Percentiles rank a stretch among this genome's conserved stretches.
phyloP scores from a whole-genome alignment of 768 basidiomycete species.

The Hydnomerulius pinastri region DNA sequence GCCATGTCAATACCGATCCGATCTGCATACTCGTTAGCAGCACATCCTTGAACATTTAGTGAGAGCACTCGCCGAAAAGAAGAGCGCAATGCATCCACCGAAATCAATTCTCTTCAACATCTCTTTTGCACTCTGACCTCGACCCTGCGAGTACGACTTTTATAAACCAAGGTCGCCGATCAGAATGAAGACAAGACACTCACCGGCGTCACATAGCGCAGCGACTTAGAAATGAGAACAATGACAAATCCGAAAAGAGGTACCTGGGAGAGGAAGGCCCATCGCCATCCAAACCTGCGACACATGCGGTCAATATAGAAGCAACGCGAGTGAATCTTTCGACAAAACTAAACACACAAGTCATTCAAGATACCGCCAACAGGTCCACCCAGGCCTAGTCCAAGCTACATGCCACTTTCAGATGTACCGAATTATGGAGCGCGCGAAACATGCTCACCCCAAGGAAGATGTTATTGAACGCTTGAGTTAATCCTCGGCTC shows the following conservation, averaged over 20 bases:
- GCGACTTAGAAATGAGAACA: conserved; percentile 50
- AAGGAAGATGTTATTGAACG: conserved; percentile 37
- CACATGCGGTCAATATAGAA: not conserved
- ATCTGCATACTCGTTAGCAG: conserved; percentile 35
- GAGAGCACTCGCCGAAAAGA: conserved; percentile 49
- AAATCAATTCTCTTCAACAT: conserved; percentile 81
- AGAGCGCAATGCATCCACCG: conserved; percentile 61
- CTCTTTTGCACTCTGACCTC: conserved; percentile 61
- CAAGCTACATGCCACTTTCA: conserved; percentile 15
- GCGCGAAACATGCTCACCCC: conserved; percentile 11
- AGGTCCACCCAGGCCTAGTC: conserved; percentile 25
- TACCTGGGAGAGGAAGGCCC: conserved; percentile 72
- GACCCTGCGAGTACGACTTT: conserved; percentile 51
- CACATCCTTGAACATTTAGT: not conserved
- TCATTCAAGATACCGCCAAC: conserved; percentile 22
- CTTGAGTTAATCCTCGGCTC: conserved; percentile 37
- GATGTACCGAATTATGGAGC: not conserved
- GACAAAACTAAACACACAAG: conserved; percentile 14
- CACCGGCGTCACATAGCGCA: conserved; percentile 70
- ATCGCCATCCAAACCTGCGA: conserved; percentile 71
- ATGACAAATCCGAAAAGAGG: conserved; percentile 58
- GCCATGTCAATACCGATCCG: conserved; percentile 64
- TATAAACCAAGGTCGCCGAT: not conserved
- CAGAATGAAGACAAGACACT: conserved; percentile 14
- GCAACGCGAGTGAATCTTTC: not conserved